Evolutionary conservation across 1,139 yeast genomes (phyloP).

Genomic region (Yamadazyma blattariae): DNA sequence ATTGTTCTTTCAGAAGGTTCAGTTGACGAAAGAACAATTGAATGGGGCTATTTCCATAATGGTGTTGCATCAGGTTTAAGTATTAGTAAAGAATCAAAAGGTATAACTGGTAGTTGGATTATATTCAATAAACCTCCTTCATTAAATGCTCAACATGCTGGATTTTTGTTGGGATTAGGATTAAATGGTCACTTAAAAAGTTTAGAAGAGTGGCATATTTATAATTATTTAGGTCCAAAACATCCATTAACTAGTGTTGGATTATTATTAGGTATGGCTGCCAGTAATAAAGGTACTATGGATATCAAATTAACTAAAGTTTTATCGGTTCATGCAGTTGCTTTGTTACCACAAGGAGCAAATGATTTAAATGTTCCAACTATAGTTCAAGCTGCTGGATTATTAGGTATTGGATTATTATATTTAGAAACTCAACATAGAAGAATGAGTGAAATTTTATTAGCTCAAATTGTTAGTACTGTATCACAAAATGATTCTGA

Average conservation of each 20-base stretch:
- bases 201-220: slow-evolving; percentile 95
- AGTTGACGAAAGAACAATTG: slow-evolving; percentile 47
- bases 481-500: slow-evolving; percentile 56
- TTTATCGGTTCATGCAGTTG: slow-evolving; percentile 88
- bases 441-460: slow-evolving; percentile 79
- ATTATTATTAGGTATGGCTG: slow-evolving; percentile 86
- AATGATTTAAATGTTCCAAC: slow-evolving; percentile 82
- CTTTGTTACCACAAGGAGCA: slow-evolving; percentile 87
- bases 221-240: slow-evolving; percentile 89
- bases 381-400: slow-evolving; percentile 87
- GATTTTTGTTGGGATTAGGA: slow-evolving; percentile 89
- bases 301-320: slow-evolving; percentile 87
- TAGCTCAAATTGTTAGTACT: slow-evolving; percentile 61
- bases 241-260: slow-evolving; percentile 86
- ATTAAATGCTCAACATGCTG: slow-evolving; percentile 84
- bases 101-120: slow-evolving; percentile 90
- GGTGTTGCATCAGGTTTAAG: slow-evolving; percentile 89
- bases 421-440: slow-evolving; percentile 79
- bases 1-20: slow-evolving; percentile 58
- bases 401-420: slow-evolving; percentile 84
- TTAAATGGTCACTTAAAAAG: slow-evolving; percentile 81
- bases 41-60: slow-evolving; percentile 91
- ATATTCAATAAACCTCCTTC: slow-evolving; percentile 77
- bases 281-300: slow-evolving; percentile 81
- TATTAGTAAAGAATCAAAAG: slow-evolving; percentile 64